Percentiles rank a stretch among this genome's conserved stretches.
These are phyloP conservation scores for Calonectria pteridis DNA, from an alignment of 2,329 filamentous ascomycete species.

Conservation along the genomic window DNA sequence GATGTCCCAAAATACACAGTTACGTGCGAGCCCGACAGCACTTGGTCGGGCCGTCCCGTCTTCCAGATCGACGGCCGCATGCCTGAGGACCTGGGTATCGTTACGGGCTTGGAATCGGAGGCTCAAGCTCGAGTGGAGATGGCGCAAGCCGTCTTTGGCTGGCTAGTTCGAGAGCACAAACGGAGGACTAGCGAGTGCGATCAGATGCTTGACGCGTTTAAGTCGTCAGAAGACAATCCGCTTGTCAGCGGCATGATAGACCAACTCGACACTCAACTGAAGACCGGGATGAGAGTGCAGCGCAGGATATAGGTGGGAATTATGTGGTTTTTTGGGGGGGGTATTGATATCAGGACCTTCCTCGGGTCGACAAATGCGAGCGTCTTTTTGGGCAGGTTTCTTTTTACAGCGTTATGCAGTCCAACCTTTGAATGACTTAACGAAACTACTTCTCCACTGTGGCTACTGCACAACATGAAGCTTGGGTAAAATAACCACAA, in stretches of 20 bases:
- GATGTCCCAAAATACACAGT: conserved; percentile 51
- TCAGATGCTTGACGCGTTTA: background rate
- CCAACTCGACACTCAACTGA: background rate
- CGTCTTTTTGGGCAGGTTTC: background rate
- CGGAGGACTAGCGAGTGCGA: conserved; percentile 17
- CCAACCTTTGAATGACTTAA: background rate
- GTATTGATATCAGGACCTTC: background rate
- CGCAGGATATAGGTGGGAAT: background rate
- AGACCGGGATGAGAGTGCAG: background rate
- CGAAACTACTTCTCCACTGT: too few relatives aligned
- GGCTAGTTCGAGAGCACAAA: conserved; percentile 47
- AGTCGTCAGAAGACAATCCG: background rate
- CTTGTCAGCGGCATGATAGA: background rate
- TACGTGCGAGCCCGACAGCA: conserved; percentile 28
- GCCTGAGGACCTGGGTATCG: conserved; percentile 49
- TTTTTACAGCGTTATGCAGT: background rate
- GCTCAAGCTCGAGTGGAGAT: conserved; percentile 53
- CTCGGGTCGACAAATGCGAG: background rate
- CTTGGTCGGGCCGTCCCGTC: conserved; percentile 53
- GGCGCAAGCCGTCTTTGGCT: conserved; percentile 54
- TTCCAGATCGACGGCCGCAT: conserved; percentile 49
- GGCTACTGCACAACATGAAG: too few relatives aligned
- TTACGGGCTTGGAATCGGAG: conserved; percentile 51
- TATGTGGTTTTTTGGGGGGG: background rate
- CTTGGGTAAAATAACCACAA: background rate